Conservation (phyloP, 1,284 basidiomycete species). For the Tetrapyrgos nigripes region DNA sequence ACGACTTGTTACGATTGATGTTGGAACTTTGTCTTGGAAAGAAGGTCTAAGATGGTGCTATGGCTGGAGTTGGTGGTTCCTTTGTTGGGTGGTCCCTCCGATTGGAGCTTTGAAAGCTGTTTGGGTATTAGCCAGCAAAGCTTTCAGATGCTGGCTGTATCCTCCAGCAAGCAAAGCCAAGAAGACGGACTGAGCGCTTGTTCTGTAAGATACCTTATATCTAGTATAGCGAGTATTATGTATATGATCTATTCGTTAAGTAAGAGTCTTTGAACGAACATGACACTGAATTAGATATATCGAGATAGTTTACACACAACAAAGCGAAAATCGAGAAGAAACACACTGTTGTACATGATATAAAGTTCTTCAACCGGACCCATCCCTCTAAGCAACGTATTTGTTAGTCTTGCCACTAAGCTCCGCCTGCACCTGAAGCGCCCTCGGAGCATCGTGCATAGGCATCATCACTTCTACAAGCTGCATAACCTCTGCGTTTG, state of each 20-base stretch:
- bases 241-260: too few relatives aligned
- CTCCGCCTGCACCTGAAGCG: constrained; percentile 57
- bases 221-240: neutral
- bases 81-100: neutral
- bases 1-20: neutral
- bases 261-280: too few relatives aligned
- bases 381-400: constrained; percentile 28
- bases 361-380: neutral
- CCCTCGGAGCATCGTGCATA: constrained; percentile 73
- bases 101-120: neutral
- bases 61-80: neutral
- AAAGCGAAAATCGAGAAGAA: too few relatives aligned
- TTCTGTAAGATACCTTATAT: neutral
- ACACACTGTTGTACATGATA: neutral
- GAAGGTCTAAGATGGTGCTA: neutral
- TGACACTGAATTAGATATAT: too few relatives aligned
- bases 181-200: neutral
- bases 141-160: neutral
- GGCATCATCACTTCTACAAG: constrained; percentile 84
- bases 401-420: constrained; percentile 55
- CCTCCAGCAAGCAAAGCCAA: neutral
- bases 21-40: neutral
- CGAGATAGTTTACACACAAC: too few relatives aligned
- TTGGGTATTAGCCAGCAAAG: neutral
- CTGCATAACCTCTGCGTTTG: constrained; percentile 67